These are phyloP conservation scores for Sindora glabra DNA, from an alignment of 306 rosid genomes.

Conservation along the genomic window DNA sequence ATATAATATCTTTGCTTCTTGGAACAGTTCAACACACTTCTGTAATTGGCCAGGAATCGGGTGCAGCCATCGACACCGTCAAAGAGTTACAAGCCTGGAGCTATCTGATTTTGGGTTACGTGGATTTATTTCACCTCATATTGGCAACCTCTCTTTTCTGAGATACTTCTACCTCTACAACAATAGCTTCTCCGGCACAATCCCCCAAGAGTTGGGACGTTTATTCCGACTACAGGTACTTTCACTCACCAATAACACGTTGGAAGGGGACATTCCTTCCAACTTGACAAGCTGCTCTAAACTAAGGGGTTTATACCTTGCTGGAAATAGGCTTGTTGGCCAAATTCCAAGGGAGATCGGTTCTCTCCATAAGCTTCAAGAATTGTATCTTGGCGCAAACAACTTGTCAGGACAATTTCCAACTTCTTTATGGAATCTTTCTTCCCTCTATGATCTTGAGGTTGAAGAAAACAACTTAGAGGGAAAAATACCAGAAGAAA, in stretches of 20 bases:
- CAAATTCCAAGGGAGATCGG: background rate
- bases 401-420: conserved; percentile 2
- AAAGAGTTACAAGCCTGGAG: background rate
- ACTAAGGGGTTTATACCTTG: background rate
- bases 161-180: background rate
- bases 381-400: rapidly evolving
- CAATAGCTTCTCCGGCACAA: background rate
- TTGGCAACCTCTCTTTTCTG: background rate
- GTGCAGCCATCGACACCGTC: background rate
- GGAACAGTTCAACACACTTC: conserved; percentile 8
- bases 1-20: background rate
- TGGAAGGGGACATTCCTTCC: background rate
- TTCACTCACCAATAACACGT: background rate
- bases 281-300: background rate
- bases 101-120: background rate
- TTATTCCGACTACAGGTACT: background rate
- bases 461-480: background rate
- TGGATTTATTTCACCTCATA: background rate
- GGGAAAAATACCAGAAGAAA: background rate
- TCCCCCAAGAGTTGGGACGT: background rate
- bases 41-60: background rate
- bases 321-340: background rate
- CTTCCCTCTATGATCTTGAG: background rate
- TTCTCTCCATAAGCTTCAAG: background rate
- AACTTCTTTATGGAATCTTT: background rate